A percentile compares a stretch with the other conserved stretches of the same genome.
phyloP scores from a whole-genome alignment of 2,329 filamentous ascomycete species.

The Pseudogymnoascus sp. region DNA sequence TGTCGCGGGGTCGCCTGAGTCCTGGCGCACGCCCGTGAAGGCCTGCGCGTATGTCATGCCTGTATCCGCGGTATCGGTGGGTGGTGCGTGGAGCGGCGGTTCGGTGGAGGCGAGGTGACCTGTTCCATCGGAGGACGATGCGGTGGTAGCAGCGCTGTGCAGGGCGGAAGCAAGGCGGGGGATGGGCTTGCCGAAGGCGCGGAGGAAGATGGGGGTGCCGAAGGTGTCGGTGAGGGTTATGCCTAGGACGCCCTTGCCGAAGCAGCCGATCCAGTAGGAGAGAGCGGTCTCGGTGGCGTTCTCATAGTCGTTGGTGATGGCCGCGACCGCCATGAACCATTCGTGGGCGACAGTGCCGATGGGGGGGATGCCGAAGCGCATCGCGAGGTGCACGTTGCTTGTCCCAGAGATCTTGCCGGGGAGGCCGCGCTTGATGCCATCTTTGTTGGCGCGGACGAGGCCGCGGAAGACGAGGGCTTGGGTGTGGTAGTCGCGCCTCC shows the following conservation, averaged over 20 bases:
- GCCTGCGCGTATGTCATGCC: slow-evolving; percentile 53
- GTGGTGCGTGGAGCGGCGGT: slow-evolving; percentile 29
- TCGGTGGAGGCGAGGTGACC: slow-evolving; percentile 32
- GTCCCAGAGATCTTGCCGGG: slow-evolving; percentile 74
- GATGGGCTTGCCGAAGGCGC: slow-evolving; percentile 67
- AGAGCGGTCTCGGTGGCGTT: slow-evolving; percentile 77
- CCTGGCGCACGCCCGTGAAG: slow-evolving; percentile 62
- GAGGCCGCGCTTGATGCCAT: slow-evolving; percentile 56
- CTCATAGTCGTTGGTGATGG: slow-evolving; percentile 78
- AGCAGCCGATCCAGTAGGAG: slow-evolving; percentile 83
- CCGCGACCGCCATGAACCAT: slow-evolving; percentile 98
- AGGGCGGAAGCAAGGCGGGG: slow-evolving; percentile 36
- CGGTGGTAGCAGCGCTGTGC: slow-evolving; percentile 31
- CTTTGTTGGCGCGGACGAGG: slow-evolving; percentile 68
- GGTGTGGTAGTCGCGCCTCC: slow-evolving; percentile 87
- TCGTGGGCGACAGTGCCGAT: slow-evolving; percentile 91
- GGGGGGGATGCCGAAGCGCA: slow-evolving; percentile 78
- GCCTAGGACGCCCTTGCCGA: slow-evolving; percentile 73
- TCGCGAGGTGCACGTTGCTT: slow-evolving; percentile 94
- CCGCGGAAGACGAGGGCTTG: slow-evolving; percentile 88
- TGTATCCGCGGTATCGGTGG: slow-evolving; percentile 31
- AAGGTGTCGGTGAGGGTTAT: slow-evolving; percentile 96
- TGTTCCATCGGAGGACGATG: slow-evolving; percentile 28
- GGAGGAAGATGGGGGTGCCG: slow-evolving; percentile 81
- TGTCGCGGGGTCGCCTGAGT: slow-evolving; percentile 60